phyloP scores from a whole-genome alignment of 192 early-diverging fungal species.

The Entrophospora sp. region DNA sequence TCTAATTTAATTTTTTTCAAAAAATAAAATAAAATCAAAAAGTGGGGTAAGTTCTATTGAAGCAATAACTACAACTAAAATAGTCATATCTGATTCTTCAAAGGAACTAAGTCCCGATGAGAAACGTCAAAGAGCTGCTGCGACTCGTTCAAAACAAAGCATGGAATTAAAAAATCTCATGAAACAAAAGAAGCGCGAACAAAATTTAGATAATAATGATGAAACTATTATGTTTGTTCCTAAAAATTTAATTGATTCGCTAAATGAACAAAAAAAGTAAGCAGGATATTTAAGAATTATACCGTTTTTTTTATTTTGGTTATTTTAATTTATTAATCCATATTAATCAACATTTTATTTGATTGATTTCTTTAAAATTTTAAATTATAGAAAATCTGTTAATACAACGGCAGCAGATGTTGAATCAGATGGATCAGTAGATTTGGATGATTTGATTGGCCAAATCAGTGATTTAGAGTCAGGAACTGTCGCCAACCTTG shows the following conservation, averaged over 20 bases:
- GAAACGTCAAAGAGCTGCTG: slow-evolving; percentile 12
- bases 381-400: background rate
- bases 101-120: slow-evolving; percentile 14
- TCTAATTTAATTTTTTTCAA: too few relatives aligned
- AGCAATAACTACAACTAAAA: background rate
- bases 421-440: slow-evolving; percentile 13
- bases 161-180: background rate
- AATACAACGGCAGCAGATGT: background rate
- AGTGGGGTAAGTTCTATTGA: background rate
- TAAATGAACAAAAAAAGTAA: background rate
- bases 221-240: slow-evolving; percentile 3
- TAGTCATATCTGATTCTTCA: too few relatives aligned
- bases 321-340: too few relatives aligned
- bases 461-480: slow-evolving; percentile 16
- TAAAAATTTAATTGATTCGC: background rate
- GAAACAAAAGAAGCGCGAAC: slow-evolving; percentile 10
- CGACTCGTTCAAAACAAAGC: background rate
- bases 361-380: background rate
- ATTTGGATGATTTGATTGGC: slow-evolving; percentile 4
- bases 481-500: too few relatives aligned
- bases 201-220: background rate
- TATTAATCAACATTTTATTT: too few relatives aligned
- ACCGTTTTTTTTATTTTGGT: background rate
- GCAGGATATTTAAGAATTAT: background rate
- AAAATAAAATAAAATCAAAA: background rate